Conservation (phyloP, 148 eudicot species). For the Rhododendron molle region DNA sequence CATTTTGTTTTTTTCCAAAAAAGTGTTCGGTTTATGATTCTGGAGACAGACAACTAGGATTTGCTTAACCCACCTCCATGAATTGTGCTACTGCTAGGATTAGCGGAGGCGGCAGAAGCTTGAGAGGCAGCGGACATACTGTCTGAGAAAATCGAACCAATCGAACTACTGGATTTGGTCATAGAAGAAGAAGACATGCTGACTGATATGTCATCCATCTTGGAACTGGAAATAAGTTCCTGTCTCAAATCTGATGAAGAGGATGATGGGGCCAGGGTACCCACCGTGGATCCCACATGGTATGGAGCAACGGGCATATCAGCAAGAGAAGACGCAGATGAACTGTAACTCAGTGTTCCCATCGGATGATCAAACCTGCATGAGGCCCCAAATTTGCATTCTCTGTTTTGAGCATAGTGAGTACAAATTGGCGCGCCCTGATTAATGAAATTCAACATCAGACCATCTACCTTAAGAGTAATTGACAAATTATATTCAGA, state of each 20-base stretch:
- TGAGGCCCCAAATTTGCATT: conserved; percentile 58
- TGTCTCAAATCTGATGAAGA: conserved; percentile 77
- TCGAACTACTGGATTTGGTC: conserved; percentile 48
- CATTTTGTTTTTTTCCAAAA: conserved; percentile 15
- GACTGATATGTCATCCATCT: conserved; percentile 40
- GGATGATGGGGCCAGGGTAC: conserved; percentile 79
- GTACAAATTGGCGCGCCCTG: conserved; percentile 86
- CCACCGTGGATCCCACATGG: conserved; percentile 66
- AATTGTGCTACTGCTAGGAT: not conserved
- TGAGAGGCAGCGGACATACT: conserved; percentile 43
- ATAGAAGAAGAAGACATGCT: conserved; percentile 29
- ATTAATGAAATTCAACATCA: not conserved
- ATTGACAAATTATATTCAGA: not conserved
- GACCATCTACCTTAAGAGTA: not conserved
- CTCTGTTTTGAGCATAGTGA: conserved; percentile 70
- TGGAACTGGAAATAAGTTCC: conserved; percentile 41
- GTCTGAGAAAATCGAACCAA: conserved; percentile 50
- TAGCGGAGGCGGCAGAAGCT: conserved; percentile 37
- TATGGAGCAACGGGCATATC: conserved; percentile 96
- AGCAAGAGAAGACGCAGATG: conserved; percentile 90
- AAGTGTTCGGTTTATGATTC: conserved; percentile 14
- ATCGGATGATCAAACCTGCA: conserved; percentile 74
- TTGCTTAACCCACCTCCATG: conserved; percentile 13
- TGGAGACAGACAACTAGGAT: conserved; percentile 21
- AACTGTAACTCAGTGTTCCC: conserved; percentile 75